Base-by-base conservation (phyloP, 2,329 filamentous ascomycete species). In the Westerdykella sp. region DNA sequence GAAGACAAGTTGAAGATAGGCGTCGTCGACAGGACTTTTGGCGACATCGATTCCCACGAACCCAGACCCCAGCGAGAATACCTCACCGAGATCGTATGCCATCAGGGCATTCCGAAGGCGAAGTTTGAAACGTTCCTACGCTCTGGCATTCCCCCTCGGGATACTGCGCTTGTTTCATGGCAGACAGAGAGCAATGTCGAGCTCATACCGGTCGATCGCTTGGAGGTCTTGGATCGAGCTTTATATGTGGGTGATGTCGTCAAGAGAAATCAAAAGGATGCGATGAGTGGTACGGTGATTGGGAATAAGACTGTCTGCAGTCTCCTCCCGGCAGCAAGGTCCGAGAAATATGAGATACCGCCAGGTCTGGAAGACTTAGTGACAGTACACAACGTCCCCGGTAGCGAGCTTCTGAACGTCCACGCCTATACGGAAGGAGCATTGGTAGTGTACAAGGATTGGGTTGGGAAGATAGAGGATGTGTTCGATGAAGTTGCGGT, bases 161-260 rank as follows among this genome's bases (percentile, higher is more conserved):
- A 73, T 44, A 74, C 74, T 34, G 72, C 77, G 7, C 68, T 76
- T 21, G 69, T 80, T 10, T 63, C 66, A 56, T 69, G 74, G 74
- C 53, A 71, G 50, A 62, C 51, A 25, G 70, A 72, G 50, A 61
- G 63, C 37, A 60, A 55, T 41, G 63, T 68, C 2, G 65, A 71
- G 43, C 56, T 74, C 14, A 58, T 73, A 22, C 62, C 62, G 1
- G 63, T 68, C 39, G 51, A 69, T 10, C 67, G 72, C 18, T 63
- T 81, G 35, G 62, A 67, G 13, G 63, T 81, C 16, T 59, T 80
- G 23, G 76, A 79, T 58, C 72, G 78, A n/a, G 63, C 68, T 1
- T 60, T 80, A 12, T 68, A 72, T 39, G 70, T 79, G 13, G 78
- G 78, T 21, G 74, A 80, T 51, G 64, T 73, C 11, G 77, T 81